Base-by-base conservation (phyloP, 306 rosid genomes). In the Quercus parvula region DNA sequence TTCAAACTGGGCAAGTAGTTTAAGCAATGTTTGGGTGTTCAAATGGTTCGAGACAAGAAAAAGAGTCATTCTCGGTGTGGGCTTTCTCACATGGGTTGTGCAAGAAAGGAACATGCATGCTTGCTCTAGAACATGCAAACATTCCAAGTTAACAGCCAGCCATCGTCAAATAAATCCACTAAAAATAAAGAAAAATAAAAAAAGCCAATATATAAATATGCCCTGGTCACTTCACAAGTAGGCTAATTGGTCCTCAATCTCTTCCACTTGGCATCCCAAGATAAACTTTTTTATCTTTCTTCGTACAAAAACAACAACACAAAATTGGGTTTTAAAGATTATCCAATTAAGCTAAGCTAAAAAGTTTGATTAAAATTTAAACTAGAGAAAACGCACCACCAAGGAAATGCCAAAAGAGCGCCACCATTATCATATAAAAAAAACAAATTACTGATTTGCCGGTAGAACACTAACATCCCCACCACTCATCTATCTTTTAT, bases 241-340 rank as follows among this genome's bases (percentile, higher is more conserved):
- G 80, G 81, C 63, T 77, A 82, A 79, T 78, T 80, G 56, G 80
- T 76, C 85, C 77, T 74, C 77, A 59, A 79, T 41, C 79, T 70
- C 82, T 49, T 75, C 89, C 89, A 90, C 90, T 85, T 72, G 91
- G 85, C 85, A 74, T 67, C 77, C 80, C 73, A 83, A 81, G 87
- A 91, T 85, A 91, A 88, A 80, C 78, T 88, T 87, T 84, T 75
- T 82, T 79, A 63, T 81, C 80, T 83, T 84, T 78, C 76, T 71
- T 54, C 38, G 44, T 20, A 19, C 25, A 79, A 62, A 83, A 79
- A 76, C 22, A 46, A 58, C 67, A 75, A 75, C 76, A 73, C 52
- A 74, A 87, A 75, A 62, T 81, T 73, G 74, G 70, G 61, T 85
- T 71, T 49, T 87, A 49, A 81, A 86, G 81, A 92, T 87, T 87